Evolutionary conservation across 495 filamentous ascomycete genomes (phyloP), one percentile per base, ranked within the genome.

Genomic region (Penicillium soppii): DNA sequence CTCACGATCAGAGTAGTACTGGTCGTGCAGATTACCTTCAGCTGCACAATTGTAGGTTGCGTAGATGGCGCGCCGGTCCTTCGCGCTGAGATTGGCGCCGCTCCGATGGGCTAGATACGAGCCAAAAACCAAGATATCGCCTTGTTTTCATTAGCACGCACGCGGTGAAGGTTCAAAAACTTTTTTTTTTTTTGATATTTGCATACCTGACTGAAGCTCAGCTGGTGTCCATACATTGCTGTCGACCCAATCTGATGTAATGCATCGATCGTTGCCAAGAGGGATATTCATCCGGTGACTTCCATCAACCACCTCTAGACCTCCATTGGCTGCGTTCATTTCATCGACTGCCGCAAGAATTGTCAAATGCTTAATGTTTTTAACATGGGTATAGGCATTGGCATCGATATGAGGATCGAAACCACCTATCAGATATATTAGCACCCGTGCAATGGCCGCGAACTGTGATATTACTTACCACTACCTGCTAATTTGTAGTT

Each of bases 321-420:
- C 72, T 5, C 74, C 74, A 37, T 77, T 77, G 7, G 52, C 49
- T 0, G 65, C 53, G 25, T 54, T 75, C 50, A 73, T 71, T 12
- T 57, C 57, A 37, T 76, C 73, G 2, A 77, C 68, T 0, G 74
- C 71, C 5, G 74, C 59, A 0, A 75, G 61, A 39, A 75, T 68
- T 9, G 73, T 76, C 17, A 76, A 49, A 46, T 76, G 74, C 35
- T 76, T 75, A 53, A 76, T 74, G 29, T 71, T 59, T 22, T 74
- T 75, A 27, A 76, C 71, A 44, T 76, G 74, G 1, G 68, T 74
- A 49, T 77, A 77, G 4, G 73, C 74, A 32, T 69, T 70, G 22
- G 73, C 72, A 35, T 77, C 74, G 37, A 77, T 73, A 42, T 76
- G 73, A 12, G 72, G 71, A 22, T 62, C 53, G 53, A 74, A 77